Evolutionary conservation across 805 yeast genomes (phyloP), one percentile per base, ranked within the genome.

Genomic region (Zygoascus ofunaensis): DNA sequence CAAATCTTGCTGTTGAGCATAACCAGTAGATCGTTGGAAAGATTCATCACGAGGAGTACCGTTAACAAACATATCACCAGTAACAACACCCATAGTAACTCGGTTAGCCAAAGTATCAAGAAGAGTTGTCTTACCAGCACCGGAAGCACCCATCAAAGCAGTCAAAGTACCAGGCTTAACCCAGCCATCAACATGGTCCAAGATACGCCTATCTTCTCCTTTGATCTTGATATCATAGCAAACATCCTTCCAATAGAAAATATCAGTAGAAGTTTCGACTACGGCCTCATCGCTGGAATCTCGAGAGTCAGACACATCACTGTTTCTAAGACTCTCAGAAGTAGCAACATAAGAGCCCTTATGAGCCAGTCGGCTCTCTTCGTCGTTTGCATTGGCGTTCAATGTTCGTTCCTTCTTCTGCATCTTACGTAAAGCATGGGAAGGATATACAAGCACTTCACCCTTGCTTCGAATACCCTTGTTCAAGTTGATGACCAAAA

Each of bases 101-200:
- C 87, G 74, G 55, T 78, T 80, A 33, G 86, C 81, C 55, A 82
- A 69, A 56, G 80, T 79, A 65, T 81, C 82, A 54, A 81, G 67
- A 47, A 81, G 66, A 4, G 87, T 81, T 17, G 89, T 82, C 58
- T 81, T 81, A 70, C 89, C 89, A 48, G 89, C 87, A 66, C 87
- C 87, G 34, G 87, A 78, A 15, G 81, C 79, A 54, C 87, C 85
- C 82, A 78, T 77, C 42, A 79, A 63, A 3, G 92, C 92, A 42
- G 90, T 83, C 57, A 83, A 65, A 39, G 87, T 81, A 51, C 89
- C 89, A 7, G 89, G 89, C 57, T 80, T 80, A 36, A 82, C 87
- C 83, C 85, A 82, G 41, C 90, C 92, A 58, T 80, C 85, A 45
- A 83, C 84, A 49, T 74, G 72, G 49, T 70, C 68, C 57, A 82